Percentiles rank a stretch among this genome's conserved stretches.
These are phyloP conservation scores for Meira miltonrushii DNA, from an alignment of 1,284 basidiomycete species.

Conservation along the genomic window DNA sequence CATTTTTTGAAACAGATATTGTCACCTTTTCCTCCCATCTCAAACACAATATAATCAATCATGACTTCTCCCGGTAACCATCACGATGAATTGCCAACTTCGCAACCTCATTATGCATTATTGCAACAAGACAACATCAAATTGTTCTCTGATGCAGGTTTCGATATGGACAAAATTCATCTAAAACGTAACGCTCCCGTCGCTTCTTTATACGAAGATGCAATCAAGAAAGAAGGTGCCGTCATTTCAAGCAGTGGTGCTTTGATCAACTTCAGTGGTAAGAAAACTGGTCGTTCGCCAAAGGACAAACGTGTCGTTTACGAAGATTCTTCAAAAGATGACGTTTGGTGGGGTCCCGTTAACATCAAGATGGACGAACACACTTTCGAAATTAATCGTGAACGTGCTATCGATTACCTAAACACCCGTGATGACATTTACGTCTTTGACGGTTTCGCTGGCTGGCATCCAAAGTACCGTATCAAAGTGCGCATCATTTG, in stretches of 20 bases:
- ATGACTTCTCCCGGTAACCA: constrained; percentile 53
- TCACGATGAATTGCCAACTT: constrained; percentile 43
- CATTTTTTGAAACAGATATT: neutral
- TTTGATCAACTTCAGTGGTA: constrained; percentile 98
- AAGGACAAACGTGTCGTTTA: constrained; percentile 99
- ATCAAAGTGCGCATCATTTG: constrained; percentile 99
- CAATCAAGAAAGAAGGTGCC: constrained; percentile 94
- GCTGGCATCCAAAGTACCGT: constrained; percentile 97
- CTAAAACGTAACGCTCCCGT: constrained; percentile 78
- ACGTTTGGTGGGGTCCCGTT: constrained; percentile 99
- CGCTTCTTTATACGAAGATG: constrained; percentile 95
- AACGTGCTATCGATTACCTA: constrained; percentile 98
- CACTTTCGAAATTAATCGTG: constrained; percentile 99
- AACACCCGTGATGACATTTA: constrained; percentile 97
- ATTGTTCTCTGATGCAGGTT: constrained; percentile 98
- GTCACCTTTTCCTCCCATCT: neutral
- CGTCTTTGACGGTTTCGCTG: constrained; percentile 95
- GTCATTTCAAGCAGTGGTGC: constrained; percentile 94
- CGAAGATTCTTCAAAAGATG: constrained; percentile 93
- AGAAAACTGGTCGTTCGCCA: constrained; percentile 96
- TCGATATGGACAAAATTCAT: constrained; percentile 71
- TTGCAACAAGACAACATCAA: constrained; percentile 70
- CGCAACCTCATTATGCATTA: constrained; percentile 37
- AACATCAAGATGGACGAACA: constrained; percentile 98
- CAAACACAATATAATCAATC: constrained; percentile 7